These are phyloP conservation scores for Hirsutella minnesotensis DNA, from an alignment of 2,329 filamentous ascomycete genomes.

Conservation along the genomic window DNA sequence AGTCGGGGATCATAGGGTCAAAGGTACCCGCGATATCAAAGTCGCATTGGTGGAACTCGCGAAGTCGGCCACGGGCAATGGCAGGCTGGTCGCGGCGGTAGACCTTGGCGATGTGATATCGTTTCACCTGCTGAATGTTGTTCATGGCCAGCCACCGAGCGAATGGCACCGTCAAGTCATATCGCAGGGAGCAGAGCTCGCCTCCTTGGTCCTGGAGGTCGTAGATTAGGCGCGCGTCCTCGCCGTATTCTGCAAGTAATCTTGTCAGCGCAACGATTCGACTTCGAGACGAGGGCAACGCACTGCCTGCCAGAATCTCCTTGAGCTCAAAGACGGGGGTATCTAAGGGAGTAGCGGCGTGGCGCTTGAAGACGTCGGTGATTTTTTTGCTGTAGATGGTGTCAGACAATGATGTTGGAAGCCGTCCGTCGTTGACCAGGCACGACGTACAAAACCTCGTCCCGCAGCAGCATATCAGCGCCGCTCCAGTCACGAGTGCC, in stretches of 20 bases:
- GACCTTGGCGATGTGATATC: constrained; percentile 93
- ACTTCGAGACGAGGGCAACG: not conserved
- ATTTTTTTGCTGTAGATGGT: constrained; percentile 40
- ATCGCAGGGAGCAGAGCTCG: constrained; percentile 28
- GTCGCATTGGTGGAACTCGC: constrained; percentile 96
- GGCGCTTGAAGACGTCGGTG: constrained; percentile 69
- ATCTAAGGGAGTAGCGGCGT: constrained; percentile 69
- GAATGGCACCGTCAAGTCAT: constrained; percentile 2
- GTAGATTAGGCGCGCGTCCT: constrained; percentile 88
- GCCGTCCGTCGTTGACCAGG: not conserved
- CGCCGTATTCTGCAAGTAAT: constrained; percentile 53
- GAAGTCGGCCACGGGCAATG: constrained; percentile 84
- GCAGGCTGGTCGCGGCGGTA: constrained; percentile 37
- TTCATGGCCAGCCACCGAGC: constrained; percentile 55
- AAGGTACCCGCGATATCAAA: constrained; percentile 86
- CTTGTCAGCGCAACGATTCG: not conserved
- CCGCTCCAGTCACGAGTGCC: constrained; percentile 82
- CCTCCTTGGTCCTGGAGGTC: constrained; percentile 79
- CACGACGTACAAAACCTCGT: constrained; percentile 52
- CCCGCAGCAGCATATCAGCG: constrained; percentile 66
- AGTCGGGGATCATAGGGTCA: constrained; percentile 86
- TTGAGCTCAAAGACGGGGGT: constrained; percentile 78
- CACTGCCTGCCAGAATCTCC: constrained; percentile 68
- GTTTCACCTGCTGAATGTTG: constrained; percentile 72
- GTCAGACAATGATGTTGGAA: not conserved